Conservation (phyloP, 106 monocot genomes). For the Chionographis japonica region DNA sequence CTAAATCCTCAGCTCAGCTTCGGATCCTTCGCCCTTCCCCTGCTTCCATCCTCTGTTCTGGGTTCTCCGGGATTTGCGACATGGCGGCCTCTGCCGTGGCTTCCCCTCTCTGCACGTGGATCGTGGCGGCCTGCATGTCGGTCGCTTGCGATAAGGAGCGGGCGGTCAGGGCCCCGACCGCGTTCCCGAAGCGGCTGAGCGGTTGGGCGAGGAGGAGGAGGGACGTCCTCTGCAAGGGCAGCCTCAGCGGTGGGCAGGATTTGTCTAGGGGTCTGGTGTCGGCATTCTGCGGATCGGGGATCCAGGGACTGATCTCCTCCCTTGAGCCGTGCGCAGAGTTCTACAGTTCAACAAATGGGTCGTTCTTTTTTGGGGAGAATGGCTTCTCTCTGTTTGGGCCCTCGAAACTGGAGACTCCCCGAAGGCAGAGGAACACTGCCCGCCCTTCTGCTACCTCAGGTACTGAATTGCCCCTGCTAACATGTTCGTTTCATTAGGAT, state of each 20-base stretch:
- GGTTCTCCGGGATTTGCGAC: background rate
- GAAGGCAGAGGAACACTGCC: constrained; percentile 4
- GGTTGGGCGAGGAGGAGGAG: background rate
- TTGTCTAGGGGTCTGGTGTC: constrained; percentile 3
- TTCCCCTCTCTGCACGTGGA: constrained; percentile 56
- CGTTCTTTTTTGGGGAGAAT: constrained; percentile 8
- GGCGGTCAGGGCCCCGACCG: background rate
- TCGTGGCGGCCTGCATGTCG: constrained; percentile 64
- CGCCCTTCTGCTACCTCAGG: background rate
- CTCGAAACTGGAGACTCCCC: background rate
- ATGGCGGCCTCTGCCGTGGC: constrained; percentile 48
- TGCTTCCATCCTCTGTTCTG: background rate
- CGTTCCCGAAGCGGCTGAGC: constrained; percentile 1
- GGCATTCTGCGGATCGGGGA: constrained; percentile 20
- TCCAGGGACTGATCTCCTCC: constrained; percentile 21
- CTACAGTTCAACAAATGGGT: constrained; percentile 10
- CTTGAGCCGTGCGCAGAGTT: constrained; percentile 28
- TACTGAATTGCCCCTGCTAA: too few species aligned
- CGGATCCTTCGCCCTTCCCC: background rate
- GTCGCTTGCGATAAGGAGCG: constrained; percentile 29
- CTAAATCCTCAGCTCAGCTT: background rate
- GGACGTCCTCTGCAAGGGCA: background rate
- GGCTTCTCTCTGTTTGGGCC: constrained; percentile 13
- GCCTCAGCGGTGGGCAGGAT: background rate
- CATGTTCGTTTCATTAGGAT: too few species aligned